A percentile compares a stretch with the other conserved stretches of the same genome.
phyloP scores from a whole-genome alignment of 148 eudicot genomes.

The Spergularia marina region DNA sequence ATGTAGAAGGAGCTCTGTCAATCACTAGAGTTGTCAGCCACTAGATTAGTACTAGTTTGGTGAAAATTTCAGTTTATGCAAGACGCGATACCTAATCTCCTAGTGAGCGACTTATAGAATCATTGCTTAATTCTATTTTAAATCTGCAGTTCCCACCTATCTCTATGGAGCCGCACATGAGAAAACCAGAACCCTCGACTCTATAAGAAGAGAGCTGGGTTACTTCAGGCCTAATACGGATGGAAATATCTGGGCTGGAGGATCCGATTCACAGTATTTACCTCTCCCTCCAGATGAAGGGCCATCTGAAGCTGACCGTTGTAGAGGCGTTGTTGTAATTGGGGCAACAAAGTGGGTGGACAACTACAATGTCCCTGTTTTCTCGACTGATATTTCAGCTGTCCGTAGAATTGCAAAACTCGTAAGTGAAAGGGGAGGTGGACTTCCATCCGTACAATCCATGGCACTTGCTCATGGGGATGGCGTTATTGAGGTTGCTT shows the following conservation, averaged over 20 bases:
- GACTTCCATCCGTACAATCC: conserved; percentile 72
- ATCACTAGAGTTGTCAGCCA: not conserved
- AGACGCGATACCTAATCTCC: not conserved
- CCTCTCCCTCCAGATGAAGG: conserved; percentile 66
- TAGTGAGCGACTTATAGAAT: not conserved
- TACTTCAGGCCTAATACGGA: conserved; percentile 68
- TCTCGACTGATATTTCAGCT: conserved; percentile 47
- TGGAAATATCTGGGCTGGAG: conserved; percentile 72
- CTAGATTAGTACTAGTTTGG: not conserved
- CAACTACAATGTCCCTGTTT: conserved; percentile 79
- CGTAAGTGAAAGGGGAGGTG: conserved; percentile 74
- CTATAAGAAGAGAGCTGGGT: conserved; percentile 76
- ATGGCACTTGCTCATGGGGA: conserved; percentile 90
- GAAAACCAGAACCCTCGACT: conserved; percentile 58
- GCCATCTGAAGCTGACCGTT: conserved; percentile 42
- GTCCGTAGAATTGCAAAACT: conserved; percentile 63
- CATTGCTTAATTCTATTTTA: not conserved
- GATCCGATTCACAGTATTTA: conserved; percentile 40
- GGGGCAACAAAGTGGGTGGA: conserved; percentile 90
- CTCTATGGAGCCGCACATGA: conserved; percentile 77
- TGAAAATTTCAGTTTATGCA: not conserved
- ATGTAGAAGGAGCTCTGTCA: not conserved
- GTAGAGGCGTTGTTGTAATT: conserved; percentile 56
- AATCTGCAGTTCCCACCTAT: conserved; percentile 70
- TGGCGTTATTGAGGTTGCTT: conserved; percentile 69